phyloP scores from a whole-genome alignment of 768 basidiomycete species.

The Termitomyces sp. region DNA sequence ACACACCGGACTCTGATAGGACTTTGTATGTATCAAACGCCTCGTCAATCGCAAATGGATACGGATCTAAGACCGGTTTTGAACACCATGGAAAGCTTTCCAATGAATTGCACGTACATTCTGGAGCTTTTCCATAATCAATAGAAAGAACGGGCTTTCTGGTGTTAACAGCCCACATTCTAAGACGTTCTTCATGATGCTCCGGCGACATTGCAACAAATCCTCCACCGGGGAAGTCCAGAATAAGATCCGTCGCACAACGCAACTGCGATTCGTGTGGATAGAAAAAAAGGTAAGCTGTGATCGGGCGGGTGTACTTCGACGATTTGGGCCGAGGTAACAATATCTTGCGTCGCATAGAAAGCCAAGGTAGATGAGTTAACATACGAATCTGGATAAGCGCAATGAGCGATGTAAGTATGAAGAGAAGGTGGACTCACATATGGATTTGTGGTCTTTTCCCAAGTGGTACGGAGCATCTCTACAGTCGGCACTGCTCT shows the following conservation, averaged over 20 bases:
- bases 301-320: slow-evolving; percentile 75
- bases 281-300: slow-evolving; percentile 77
- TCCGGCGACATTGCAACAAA: slow-evolving; percentile 96
- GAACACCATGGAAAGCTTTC: neutral
- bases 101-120: slow-evolving; percentile 51
- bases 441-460: slow-evolving; percentile 92
- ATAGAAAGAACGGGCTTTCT: slow-evolving; percentile 78
- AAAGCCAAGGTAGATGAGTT: slow-evolving; percentile 53
- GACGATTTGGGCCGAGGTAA: slow-evolving; percentile 78
- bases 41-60: slow-evolving; percentile 94
- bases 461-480: slow-evolving; percentile 95
- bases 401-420: neutral
- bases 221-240: slow-evolving; percentile 95
- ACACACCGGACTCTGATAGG: slow-evolving; percentile 63
- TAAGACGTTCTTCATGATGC: slow-evolving; percentile 92
- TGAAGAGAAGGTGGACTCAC: slow-evolving; percentile 33
- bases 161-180: slow-evolving; percentile 78
- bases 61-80: slow-evolving; percentile 62
- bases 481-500: slow-evolving; percentile 93
- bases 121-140: slow-evolving; percentile 95
- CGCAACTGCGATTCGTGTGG: slow-evolving; percentile 59
- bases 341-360: slow-evolving; percentile 68
- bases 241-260: slow-evolving; percentile 69
- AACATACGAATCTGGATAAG: slow-evolving; percentile 52
- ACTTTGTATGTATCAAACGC: slow-evolving; percentile 86